Percentiles rank a stretch among this genome's conserved stretches.
Evolutionary conservation across 1,139 yeast genomes (phyloP).

Genomic region (Nadsonia starkeyi-henricii): DNA sequence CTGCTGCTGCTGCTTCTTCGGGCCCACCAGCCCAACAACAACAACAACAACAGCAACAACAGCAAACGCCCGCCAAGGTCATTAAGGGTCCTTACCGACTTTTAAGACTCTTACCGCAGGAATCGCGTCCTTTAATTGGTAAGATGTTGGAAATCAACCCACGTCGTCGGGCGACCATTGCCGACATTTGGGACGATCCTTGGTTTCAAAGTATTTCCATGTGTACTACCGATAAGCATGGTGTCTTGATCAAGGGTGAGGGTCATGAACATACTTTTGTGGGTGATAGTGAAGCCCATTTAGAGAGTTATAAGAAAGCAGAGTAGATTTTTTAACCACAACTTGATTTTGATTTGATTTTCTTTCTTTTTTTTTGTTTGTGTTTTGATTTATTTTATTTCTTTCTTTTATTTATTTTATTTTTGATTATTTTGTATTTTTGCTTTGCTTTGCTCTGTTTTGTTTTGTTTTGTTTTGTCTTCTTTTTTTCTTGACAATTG

Average conservation of each 20-base stretch:
- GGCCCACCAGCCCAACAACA: neutral
- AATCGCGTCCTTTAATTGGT: slow-evolving; percentile 64
- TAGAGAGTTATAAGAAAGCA: slow-evolving; percentile 28
- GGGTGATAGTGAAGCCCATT: slow-evolving; percentile 33
- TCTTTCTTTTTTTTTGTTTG: too few relatives aligned
- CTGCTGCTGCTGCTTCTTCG: slow-evolving; percentile 3
- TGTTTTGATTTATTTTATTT: too few relatives aligned
- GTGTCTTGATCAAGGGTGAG: slow-evolving; percentile 31
- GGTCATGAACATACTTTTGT: slow-evolving; percentile 47
- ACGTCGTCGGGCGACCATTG: slow-evolving; percentile 49
- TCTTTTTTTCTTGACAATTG: too few relatives aligned
- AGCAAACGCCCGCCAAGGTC: slow-evolving; percentile 9
- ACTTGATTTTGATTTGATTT: neutral
- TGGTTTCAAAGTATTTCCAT: slow-evolving; percentile 54
- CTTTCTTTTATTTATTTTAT: too few relatives aligned
- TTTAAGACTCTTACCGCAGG: slow-evolving; percentile 74
- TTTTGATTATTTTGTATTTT: too few relatives aligned
- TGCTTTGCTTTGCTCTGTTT: too few relatives aligned
- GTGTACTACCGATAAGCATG: slow-evolving; percentile 30
- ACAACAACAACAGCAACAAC: slow-evolving; percentile 2
- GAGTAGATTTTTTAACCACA: too few relatives aligned
- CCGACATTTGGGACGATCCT: slow-evolving; percentile 50
- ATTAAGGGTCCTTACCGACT: slow-evolving; percentile 73
- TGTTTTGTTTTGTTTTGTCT: too few relatives aligned
- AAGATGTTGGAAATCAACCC: slow-evolving; percentile 66